Conservation (phyloP, 1,139 yeast genomes). For the Yamadazyma triangularis region DNA sequence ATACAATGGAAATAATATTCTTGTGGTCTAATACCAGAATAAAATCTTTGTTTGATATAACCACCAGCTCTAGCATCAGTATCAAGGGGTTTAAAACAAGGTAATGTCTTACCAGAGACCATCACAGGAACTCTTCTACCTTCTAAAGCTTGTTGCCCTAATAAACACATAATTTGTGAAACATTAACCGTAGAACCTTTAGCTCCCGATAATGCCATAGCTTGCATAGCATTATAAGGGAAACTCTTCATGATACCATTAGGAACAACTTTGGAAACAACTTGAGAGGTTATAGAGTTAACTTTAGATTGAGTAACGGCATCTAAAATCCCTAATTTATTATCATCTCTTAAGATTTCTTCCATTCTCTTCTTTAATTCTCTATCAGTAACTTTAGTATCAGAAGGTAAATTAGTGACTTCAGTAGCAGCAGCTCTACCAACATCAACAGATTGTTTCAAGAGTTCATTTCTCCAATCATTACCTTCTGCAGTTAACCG, state of each 20-base stretch:
- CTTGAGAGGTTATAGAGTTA: slow-evolving; percentile 85
- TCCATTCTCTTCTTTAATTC: slow-evolving; percentile 86
- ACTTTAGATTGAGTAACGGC: slow-evolving; percentile 95
- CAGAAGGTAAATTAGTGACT: slow-evolving; percentile 74
- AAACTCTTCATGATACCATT: slow-evolving; percentile 93
- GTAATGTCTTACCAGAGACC: slow-evolving; percentile 97
- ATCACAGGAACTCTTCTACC: slow-evolving; percentile 99
- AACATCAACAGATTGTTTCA: slow-evolving; percentile 69
- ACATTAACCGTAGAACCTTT: slow-evolving; percentile 98
- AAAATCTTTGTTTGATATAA: slow-evolving; percentile 93
- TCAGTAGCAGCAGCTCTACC: slow-evolving; percentile 94
- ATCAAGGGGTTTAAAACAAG: slow-evolving; percentile 94
- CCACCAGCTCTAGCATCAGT: slow-evolving; percentile 99
- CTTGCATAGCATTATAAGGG: slow-evolving; percentile 96
- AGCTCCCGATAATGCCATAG: slow-evolving; percentile 99
- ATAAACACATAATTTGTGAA: slow-evolving; percentile 97
- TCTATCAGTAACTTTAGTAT: slow-evolving; percentile 56
- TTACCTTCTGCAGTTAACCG: slow-evolving; percentile 91
- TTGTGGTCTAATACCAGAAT: slow-evolving; percentile 98
- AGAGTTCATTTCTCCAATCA: slow-evolving; percentile 77
- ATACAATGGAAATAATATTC: slow-evolving; percentile 99
- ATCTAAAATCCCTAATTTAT: slow-evolving; percentile 88
- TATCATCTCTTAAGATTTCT: slow-evolving; percentile 91
- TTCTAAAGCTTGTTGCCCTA: slow-evolving; percentile 98
- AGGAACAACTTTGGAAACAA: slow-evolving; percentile 92